Conservation (phyloP, 2,329 filamentous ascomycete species). For the Clonostachys rosea region DNA sequence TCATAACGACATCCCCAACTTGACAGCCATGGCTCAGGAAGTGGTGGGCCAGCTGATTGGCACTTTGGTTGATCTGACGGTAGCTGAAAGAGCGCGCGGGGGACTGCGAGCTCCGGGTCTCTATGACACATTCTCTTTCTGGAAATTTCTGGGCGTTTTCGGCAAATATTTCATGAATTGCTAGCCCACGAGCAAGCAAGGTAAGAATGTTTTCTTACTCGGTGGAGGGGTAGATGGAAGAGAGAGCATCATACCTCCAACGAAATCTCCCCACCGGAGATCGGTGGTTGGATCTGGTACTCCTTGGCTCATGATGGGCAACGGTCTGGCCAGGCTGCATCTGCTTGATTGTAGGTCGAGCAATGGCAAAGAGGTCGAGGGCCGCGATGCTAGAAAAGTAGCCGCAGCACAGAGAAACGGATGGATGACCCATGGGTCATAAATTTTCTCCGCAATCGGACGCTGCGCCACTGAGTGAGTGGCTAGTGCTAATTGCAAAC, state of each 20-base stretch:
- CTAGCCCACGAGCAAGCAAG: background rate
- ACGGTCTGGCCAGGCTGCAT: no score
- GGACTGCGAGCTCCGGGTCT: constrained; percentile 31
- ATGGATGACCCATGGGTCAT: no score
- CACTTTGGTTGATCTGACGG: constrained; percentile 77
- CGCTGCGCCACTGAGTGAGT: no score
- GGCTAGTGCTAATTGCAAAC: no score
- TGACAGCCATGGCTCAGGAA: constrained; percentile 68
- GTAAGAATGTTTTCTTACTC: no score
- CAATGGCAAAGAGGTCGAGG: no score
- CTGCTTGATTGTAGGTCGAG: no score
- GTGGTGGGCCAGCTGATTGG: constrained; percentile 76
- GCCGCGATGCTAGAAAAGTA: no score
- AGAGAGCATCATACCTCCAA: constrained; percentile 23
- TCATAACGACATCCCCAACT: constrained; percentile 87
- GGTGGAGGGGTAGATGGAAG: no score
- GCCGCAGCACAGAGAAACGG: no score
- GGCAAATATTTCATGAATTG: constrained; percentile 68
- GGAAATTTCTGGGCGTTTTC: constrained; percentile 65
- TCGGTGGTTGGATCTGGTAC: constrained; percentile 61
- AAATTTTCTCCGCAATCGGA: no score
- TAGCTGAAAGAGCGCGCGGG: constrained; percentile 74
- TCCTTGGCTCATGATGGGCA: no score
- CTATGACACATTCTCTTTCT: constrained; percentile 45
- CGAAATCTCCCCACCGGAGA: constrained; percentile 63